Evolutionary conservation across 2,329 filamentous ascomycete genomes (phyloP).

Genomic region (Akanthomyces dipterigenus): DNA sequence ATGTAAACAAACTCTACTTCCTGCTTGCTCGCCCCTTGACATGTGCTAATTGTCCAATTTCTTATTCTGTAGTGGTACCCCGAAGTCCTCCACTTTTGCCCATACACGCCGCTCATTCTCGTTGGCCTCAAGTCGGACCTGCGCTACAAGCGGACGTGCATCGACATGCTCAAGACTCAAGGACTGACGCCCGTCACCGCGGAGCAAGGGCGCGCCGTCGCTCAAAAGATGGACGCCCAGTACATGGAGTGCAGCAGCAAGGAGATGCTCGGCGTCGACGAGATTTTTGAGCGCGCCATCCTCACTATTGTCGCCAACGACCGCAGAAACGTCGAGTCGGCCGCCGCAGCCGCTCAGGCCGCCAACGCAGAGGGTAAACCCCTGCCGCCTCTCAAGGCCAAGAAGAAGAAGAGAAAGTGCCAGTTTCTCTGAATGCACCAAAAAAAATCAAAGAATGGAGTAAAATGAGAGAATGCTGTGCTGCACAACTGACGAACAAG

Average conservation of each 20-base stretch:
- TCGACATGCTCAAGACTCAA: slow-evolving; percentile 97
- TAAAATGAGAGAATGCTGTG: neutral
- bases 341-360: slow-evolving; percentile 32
- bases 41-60: neutral
- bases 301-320: slow-evolving; percentile 82
- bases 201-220: slow-evolving; percentile 82
- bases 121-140: slow-evolving; percentile 96
- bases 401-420: slow-evolving; percentile 82
- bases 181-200: slow-evolving; percentile 90
- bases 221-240: slow-evolving; percentile 85
- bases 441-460: slow-evolving; percentile 13
- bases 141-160: slow-evolving; percentile 89
- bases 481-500: neutral
- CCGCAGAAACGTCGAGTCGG: slow-evolving; percentile 52
- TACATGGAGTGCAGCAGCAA: slow-evolving; percentile 99
- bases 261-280: slow-evolving; percentile 91
- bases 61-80: slow-evolving; percentile 75
- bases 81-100: slow-evolving; percentile 97
- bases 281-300: slow-evolving; percentile 91
- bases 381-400: slow-evolving; percentile 37
- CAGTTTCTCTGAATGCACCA: slow-evolving; percentile 60
- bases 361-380: slow-evolving; percentile 31
- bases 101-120: slow-evolving; percentile 90
- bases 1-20: slow-evolving; percentile 14
- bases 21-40: neutral